Conservation (phyloP, 306 rosid species). For the Abrus precatorius region DNA sequence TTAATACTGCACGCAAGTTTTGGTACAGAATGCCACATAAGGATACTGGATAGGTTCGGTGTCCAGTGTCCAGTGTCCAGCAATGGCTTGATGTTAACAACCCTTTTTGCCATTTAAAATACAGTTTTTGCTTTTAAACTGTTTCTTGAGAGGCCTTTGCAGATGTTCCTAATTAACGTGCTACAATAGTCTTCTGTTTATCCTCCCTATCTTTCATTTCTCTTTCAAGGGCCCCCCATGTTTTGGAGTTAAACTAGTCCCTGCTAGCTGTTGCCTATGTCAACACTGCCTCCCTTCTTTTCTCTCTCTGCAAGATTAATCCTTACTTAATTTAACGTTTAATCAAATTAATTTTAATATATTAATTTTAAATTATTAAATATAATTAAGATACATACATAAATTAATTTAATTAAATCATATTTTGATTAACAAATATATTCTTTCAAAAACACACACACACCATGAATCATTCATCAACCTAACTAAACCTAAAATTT, state of each 20-base stretch:
- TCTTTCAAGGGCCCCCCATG: not conserved
- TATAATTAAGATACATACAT: too few species aligned
- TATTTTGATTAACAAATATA: too few species aligned
- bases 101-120: not conserved
- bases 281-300: constrained; percentile 3
- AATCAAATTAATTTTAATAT: too few species aligned
- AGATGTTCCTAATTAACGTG: not conserved
- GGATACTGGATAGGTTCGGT: not conserved
- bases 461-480: not conserved
- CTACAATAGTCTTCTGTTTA: not conserved
- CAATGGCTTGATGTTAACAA: not conserved
- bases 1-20: not conserved
- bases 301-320: too few species aligned
- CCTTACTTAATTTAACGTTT: too few species aligned
- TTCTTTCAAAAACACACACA: too few species aligned
- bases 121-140: not conserved
- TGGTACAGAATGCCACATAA: not conserved
- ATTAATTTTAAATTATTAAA: too few species aligned
- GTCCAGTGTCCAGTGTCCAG: not conserved
- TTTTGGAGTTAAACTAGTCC: not conserved
- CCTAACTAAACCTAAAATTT: not conserved
- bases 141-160: not conserved
- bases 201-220: not conserved
- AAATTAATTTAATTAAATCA: too few species aligned
- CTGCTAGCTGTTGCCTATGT: constrained; percentile 20